phyloP scores from a whole-genome alignment of 306 rosid genomes.

The Vicia faba region DNA sequence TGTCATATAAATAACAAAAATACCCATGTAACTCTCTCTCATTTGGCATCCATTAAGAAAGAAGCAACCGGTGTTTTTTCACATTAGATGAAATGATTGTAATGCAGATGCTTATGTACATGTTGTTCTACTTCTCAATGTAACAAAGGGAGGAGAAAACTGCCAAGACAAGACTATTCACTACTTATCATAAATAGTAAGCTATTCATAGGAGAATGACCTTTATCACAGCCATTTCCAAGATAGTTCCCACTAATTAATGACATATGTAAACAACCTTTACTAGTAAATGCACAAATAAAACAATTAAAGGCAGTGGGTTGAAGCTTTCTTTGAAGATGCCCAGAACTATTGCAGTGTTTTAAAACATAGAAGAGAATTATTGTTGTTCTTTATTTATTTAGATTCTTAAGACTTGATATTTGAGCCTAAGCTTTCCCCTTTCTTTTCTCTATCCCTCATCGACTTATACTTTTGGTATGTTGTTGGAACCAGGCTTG shows the following conservation, averaged over 20 bases:
- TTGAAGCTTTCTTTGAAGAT: slow-evolving; percentile 39
- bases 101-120: slow-evolving; percentile 20
- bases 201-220: slow-evolving; percentile 25
- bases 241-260: slow-evolving; percentile 29
- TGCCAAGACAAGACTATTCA: slow-evolving; percentile 12
- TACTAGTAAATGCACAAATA: slow-evolving; percentile 12
- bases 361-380: slow-evolving; percentile 24
- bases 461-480: slow-evolving; percentile 21
- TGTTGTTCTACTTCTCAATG: slow-evolving; percentile 9
- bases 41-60: slow-evolving; percentile 18
- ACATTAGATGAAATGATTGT: slow-evolving; percentile 27
- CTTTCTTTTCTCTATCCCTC: slow-evolving; percentile 11
- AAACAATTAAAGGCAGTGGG: slow-evolving; percentile 29
- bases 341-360: slow-evolving; percentile 9
- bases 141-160: slow-evolving; percentile 18
- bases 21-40: neutral
- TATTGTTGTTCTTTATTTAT: slow-evolving; percentile 14
- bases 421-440: slow-evolving; percentile 22
- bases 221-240: slow-evolving; percentile 9
- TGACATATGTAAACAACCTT: slow-evolving; percentile 8
- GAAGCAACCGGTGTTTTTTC: slow-evolving; percentile 26
- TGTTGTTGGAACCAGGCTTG: slow-evolving; percentile 32
- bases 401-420: slow-evolving; percentile 1
- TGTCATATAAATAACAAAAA: slow-evolving; percentile 16
- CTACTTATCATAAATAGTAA: slow-evolving; percentile 13